These are phyloP conservation scores for Neonectria punicea DNA, from an alignment of 2,329 filamentous ascomycete genomes.

Conservation along the genomic window DNA sequence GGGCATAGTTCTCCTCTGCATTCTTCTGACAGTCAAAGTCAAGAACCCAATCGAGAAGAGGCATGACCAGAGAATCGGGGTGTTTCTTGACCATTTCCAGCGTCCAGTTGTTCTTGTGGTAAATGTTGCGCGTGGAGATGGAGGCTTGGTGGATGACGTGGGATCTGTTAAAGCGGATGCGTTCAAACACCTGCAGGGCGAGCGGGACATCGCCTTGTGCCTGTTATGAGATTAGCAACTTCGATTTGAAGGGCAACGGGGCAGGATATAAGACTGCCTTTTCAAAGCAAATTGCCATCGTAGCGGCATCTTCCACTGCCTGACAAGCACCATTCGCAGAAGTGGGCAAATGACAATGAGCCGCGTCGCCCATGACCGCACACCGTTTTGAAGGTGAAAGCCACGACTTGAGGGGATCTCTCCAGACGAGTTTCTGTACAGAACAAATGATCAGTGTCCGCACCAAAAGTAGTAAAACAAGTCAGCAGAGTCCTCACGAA, in stretches of 20 bases:
- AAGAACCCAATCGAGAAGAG: slow-evolving; percentile 6
- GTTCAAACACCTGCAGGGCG: neutral
- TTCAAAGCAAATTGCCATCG: no score
- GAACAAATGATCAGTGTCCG: no score
- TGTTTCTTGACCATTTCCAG: slow-evolving; percentile 1
- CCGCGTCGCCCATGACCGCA: no score
- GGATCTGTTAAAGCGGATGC: slow-evolving; percentile 17
- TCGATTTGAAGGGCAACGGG: neutral
- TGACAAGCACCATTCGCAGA: no score
- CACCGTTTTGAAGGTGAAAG: no score
- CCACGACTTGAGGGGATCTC: no score
- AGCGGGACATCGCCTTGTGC: slow-evolving; percentile 19
- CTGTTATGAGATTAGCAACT: neutral
- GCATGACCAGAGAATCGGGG: slow-evolving; percentile 1
- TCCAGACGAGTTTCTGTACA: no score
- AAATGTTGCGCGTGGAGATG: neutral
- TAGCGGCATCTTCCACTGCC: no score
- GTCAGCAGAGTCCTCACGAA: no score
- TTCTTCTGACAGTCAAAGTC: slow-evolving; percentile 7
- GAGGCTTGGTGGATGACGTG: slow-evolving; percentile 11
- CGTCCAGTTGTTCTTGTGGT: slow-evolving; percentile 9
- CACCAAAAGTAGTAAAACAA: no score
- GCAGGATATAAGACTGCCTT: no score
- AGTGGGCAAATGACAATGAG: no score
- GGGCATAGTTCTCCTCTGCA: neutral